Conservation (phyloP, 495 filamentous ascomycete genomes). For the Daldinia bambusicola region DNA sequence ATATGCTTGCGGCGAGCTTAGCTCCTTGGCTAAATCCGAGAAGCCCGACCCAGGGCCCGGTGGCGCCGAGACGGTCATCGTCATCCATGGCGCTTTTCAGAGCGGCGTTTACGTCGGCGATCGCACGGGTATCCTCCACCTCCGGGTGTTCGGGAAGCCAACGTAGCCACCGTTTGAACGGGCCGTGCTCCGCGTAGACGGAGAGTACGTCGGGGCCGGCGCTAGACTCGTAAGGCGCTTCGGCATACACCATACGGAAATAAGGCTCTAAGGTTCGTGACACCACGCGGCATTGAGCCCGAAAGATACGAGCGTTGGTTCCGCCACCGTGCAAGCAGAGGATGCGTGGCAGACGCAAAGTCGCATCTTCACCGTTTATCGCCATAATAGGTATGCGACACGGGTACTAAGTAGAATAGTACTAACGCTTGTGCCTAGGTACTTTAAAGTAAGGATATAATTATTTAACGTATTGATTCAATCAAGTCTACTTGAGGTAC, state of each 20-base stretch:
- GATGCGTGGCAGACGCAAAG: constrained; percentile 65
- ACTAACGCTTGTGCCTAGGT: no score
- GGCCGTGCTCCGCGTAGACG: constrained; percentile 65
- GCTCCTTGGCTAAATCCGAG: constrained; percentile 70
- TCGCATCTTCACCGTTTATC: constrained; percentile 18
- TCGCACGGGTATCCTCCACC: constrained; percentile 49
- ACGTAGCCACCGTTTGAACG: constrained; percentile 69
- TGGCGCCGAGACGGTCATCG: constrained; percentile 51
- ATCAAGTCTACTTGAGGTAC: no score
- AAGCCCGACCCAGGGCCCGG: constrained; percentile 66
- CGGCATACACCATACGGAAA: constrained; percentile 70
- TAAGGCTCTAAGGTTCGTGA: constrained; percentile 53
- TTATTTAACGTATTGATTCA: no score
- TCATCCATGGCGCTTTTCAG: constrained; percentile 54
- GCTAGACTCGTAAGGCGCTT: constrained; percentile 64
- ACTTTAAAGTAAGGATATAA: no score
- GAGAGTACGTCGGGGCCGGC: constrained; percentile 62
- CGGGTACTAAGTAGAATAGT: no score
- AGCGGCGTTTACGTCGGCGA: constrained; percentile 48
- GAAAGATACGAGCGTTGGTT: constrained; percentile 69
- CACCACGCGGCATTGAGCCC: constrained; percentile 65
- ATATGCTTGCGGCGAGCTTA: constrained; percentile 64
- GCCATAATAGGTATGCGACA: constrained; percentile 20
- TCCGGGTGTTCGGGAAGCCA: constrained; percentile 61
- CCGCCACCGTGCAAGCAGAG: constrained; percentile 77